These are phyloP conservation scores for Glebionis coronaria DNA, from an alignment of 129 eudicot genomes.

Conservation along the genomic window DNA sequence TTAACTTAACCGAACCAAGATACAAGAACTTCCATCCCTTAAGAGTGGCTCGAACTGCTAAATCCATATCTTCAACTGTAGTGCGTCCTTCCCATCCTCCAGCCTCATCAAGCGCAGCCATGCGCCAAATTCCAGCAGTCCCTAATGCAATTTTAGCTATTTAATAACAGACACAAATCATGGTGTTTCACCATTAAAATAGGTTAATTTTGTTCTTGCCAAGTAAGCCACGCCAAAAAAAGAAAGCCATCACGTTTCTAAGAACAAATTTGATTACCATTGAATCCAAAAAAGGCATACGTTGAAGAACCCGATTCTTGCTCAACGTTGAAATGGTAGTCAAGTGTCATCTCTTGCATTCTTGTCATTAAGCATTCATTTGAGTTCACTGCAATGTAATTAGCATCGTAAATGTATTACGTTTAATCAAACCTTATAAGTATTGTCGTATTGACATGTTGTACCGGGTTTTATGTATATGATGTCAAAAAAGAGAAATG, in stretches of 20 bases:
- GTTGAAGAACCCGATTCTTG: slow-evolving; percentile 88
- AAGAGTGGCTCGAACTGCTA: slow-evolving; percentile 30
- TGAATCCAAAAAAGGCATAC: slow-evolving; percentile 72
- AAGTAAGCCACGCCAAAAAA: too few species aligned
- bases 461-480: too few species aligned
- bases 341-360: slow-evolving; percentile 92
- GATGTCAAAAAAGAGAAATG: too few species aligned
- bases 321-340: slow-evolving; percentile 82
- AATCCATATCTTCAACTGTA: slow-evolving; percentile 51
- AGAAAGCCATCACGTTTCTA: background rate
- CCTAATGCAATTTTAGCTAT: slow-evolving; percentile 6
- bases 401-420: background rate
- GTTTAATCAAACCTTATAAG: too few species aligned
- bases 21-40: slow-evolving; percentile 49
- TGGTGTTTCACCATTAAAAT: background rate
- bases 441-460: too few species aligned
- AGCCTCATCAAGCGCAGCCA: slow-evolving; percentile 38
- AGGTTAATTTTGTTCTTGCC: too few species aligned
- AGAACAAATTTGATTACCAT: slow-evolving; percentile 39
- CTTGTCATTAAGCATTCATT: slow-evolving; percentile 91
- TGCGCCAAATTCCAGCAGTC: slow-evolving; percentile 41
- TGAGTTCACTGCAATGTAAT: slow-evolving; percentile 55
- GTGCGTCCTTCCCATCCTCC: slow-evolving; percentile 57
- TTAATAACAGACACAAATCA: background rate
- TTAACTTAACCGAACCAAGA: slow-evolving; percentile 39